phyloP scores from a whole-genome alignment of 768 basidiomycete species.

The Tulasnella sp. region DNA sequence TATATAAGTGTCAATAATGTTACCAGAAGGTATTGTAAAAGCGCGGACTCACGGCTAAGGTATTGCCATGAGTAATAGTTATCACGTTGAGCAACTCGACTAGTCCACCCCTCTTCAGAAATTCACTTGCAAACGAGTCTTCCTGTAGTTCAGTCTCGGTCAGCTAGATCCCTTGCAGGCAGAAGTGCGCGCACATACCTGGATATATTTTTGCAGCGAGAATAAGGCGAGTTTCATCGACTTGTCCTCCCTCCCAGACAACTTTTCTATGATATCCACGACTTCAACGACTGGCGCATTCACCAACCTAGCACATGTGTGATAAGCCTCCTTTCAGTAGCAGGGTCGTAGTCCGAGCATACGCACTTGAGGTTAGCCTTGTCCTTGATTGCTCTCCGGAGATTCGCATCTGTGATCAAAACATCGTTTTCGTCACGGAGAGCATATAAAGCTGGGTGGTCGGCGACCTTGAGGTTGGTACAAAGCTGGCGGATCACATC shows the following conservation, averaged over 20 bases:
- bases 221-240: constrained; percentile 59
- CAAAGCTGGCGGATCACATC: constrained; percentile 80
- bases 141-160: constrained; percentile 40
- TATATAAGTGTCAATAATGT: background rate
- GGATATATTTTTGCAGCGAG: constrained; percentile 67
- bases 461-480: constrained; percentile 65
- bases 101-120: constrained; percentile 62
- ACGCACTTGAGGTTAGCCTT: constrained; percentile 69
- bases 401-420: constrained; percentile 76
- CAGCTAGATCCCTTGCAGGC: background rate
- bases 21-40: background rate
- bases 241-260: constrained; percentile 46
- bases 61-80: constrained; percentile 59
- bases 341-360: constrained; percentile 9
- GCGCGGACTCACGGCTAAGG: constrained; percentile 52
- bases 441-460: constrained; percentile 59
- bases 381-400: constrained; percentile 67
- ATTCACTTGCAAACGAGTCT: constrained; percentile 71
- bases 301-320: constrained; percentile 43
- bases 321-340: background rate
- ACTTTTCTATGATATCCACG: constrained; percentile 59
- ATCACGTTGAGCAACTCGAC: constrained; percentile 60
- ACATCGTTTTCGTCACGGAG: constrained; percentile 74
- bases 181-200: constrained; percentile 33
- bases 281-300: constrained; percentile 73